Base-by-base conservation (phyloP, 2,329 filamentous ascomycete genomes). In the Decorospora gaudefroyi region DNA sequence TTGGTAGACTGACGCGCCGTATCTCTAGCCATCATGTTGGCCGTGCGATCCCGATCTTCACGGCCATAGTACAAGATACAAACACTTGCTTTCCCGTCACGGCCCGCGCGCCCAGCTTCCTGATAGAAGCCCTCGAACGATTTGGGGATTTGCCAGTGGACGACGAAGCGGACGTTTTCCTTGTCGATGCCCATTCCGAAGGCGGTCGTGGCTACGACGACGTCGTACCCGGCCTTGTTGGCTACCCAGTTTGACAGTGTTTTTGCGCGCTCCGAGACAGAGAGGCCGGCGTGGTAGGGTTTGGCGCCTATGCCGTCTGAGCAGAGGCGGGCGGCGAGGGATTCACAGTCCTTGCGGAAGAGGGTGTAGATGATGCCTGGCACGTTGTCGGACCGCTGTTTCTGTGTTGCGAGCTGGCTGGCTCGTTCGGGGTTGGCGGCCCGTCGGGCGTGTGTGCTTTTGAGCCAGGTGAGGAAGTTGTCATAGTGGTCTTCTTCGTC, bases 121-220 rank as follows among this genome's bases (percentile, higher is more conserved):
- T 97, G 92, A 62, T 96, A 96, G 66, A 93, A 96, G 1, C 91
- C 90, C 68, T 97, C 92, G 66, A 97, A 96, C 3, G 87, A 93
- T 65, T 95, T 95, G 7, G 92, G 89, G 7, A 96, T 79, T 46
- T 90, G 87, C 90, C 92, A 97, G 71, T 97, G 92, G 1, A 93
- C 84, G 1, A 97, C 91, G 61, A 96, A 96, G 2, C 92, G 87
- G 8, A 97, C 92, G 58, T 95, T 87, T 38, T 93, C 84, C 70
- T 96, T 96, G 70, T 97, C 91, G 53, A 97, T 96, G 17, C 92
- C 92, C 92, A 97, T 97, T 2, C 92, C 92, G 62, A 97, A 97
- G 0, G 92, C 92, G 1, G 90, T 97, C 0, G 92, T 97, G 1
- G 92, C 92, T 18, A 96, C 90, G 49, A 97, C 92, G 34, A 97